Evolutionary conservation across 257 asterid genomes (phyloP).

Genomic region (Jasminum sambac): DNA sequence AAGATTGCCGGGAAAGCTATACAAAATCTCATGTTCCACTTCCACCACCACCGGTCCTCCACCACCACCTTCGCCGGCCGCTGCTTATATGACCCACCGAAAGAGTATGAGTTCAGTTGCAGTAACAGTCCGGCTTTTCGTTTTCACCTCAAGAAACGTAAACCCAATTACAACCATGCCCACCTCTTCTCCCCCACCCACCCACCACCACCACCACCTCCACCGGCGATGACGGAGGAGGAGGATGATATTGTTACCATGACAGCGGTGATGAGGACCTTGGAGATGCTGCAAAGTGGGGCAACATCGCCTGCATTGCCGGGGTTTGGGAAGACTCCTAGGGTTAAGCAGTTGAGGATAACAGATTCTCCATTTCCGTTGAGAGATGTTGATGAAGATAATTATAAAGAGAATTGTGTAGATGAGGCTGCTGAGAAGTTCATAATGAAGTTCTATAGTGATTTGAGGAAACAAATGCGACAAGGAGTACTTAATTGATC

Average conservation of each 20-base stretch:
- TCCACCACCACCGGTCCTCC: constrained; percentile 13
- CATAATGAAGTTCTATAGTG: constrained; percentile 44
- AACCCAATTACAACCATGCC: neutral
- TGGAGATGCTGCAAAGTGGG: constrained; percentile 39
- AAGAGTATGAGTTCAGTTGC: constrained; percentile 46
- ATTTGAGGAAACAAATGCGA: constrained; percentile 45
- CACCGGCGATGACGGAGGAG: neutral
- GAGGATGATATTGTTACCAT: constrained; percentile 18
- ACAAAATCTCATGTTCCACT: constrained; percentile 19
- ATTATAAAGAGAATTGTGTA: constrained; percentile 26
- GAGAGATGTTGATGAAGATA: constrained; percentile 36
- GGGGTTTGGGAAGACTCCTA: constrained; percentile 69
- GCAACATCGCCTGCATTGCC: constrained; percentile 61
- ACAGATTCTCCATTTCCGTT: constrained; percentile 61
- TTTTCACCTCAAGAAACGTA: constrained; percentile 33
- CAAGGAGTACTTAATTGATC: neutral
- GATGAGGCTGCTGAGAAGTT: constrained; percentile 64
- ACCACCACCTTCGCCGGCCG: constrained; percentile 3
- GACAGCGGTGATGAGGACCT: constrained; percentile 35
- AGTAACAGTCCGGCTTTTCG: constrained; percentile 35
- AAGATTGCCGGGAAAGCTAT: constrained; percentile 47
- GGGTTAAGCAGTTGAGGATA: constrained; percentile 61
- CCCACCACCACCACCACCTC: constrained; percentile 17
- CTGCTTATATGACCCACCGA: neutral
- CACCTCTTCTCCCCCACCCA: neutral